Evolutionary conservation across 768 basidiomycete genomes (phyloP).

Genomic region (Pleurotus giganteus): DNA sequence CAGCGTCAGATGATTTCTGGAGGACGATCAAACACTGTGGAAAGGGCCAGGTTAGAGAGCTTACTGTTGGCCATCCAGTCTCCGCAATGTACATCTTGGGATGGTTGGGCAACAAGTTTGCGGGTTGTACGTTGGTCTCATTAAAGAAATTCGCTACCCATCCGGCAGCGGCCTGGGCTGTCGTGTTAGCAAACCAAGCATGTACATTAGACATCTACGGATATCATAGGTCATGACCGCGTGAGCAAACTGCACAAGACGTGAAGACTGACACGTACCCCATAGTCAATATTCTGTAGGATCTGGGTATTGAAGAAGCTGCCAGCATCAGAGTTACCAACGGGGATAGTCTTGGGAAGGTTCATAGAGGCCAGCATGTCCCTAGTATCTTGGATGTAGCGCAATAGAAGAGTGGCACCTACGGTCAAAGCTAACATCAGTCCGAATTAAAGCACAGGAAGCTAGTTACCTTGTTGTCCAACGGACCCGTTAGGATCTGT

Average conservation of each 20-base stretch:
- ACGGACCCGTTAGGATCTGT: constrained; percentile 54
- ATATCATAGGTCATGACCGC: not conserved
- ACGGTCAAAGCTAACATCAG: not conserved
- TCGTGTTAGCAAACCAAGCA: constrained; percentile 88
- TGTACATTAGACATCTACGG: constrained; percentile 85
- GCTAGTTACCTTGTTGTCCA: constrained; percentile 39
- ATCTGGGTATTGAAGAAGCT: constrained; percentile 77
- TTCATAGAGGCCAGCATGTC: constrained; percentile 52
- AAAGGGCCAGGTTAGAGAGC: constrained; percentile 16
- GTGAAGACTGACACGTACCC: constrained; percentile 39
- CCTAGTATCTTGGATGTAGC: constrained; percentile 67
- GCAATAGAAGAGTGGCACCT: constrained; percentile 63
- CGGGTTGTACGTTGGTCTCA: constrained; percentile 56
- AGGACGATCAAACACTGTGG: not conserved
- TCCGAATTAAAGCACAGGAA: not conserved
- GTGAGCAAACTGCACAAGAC: not conserved
- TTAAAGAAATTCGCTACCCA: constrained; percentile 88
- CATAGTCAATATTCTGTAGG: constrained; percentile 63
- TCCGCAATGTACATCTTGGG: constrained; percentile 92
- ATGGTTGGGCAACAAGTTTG: constrained; percentile 58
- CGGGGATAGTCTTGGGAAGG: constrained; percentile 57
- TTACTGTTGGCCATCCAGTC: constrained; percentile 75
- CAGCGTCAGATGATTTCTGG: constrained; percentile 58
- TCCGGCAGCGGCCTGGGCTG: constrained; percentile 60
- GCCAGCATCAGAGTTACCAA: constrained; percentile 87